Evolutionary conservation across 495 filamentous ascomycete genomes (phyloP).

Genomic region (Aspergillus sclerotioniger): DNA sequence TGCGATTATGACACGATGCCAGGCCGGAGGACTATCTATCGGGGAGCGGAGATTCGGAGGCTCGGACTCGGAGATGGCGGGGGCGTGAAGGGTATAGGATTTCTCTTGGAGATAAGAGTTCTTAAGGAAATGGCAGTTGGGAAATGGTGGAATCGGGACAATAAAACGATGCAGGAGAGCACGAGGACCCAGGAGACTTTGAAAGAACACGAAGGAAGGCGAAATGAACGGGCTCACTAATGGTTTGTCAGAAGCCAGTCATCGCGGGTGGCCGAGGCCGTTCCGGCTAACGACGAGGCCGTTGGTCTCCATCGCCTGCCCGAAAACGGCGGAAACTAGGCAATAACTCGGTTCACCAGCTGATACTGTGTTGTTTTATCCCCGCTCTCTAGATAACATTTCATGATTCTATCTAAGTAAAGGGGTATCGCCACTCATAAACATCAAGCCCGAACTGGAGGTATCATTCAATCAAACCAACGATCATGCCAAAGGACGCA

Average conservation of each 20-base stretch:
- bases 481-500: no score
- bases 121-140: background rate
- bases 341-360: background rate
- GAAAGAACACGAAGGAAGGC: slow-evolving; percentile 7
- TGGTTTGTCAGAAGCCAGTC: slow-evolving; percentile 18
- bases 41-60: slow-evolving; percentile 4
- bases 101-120: background rate
- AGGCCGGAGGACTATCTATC: background rate
- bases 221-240: slow-evolving; percentile 9
- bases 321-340: background rate
- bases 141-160: background rate
- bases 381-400: background rate
- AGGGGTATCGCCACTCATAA: background rate
- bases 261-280: slow-evolving; percentile 9
- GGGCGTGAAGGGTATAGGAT: background rate
- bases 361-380: background rate
- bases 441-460: background rate
- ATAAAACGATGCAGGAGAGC: background rate
- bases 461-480: background rate
- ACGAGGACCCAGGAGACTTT: background rate
- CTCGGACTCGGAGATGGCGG: slow-evolving; percentile 4
- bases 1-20: background rate
- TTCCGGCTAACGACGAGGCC: background rate
- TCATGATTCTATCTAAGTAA: background rate
- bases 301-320: background rate